These are phyloP conservation scores for Pyrenophora teres DNA, from an alignment of 2,329 filamentous ascomycete species.

Conservation along the genomic window DNA sequence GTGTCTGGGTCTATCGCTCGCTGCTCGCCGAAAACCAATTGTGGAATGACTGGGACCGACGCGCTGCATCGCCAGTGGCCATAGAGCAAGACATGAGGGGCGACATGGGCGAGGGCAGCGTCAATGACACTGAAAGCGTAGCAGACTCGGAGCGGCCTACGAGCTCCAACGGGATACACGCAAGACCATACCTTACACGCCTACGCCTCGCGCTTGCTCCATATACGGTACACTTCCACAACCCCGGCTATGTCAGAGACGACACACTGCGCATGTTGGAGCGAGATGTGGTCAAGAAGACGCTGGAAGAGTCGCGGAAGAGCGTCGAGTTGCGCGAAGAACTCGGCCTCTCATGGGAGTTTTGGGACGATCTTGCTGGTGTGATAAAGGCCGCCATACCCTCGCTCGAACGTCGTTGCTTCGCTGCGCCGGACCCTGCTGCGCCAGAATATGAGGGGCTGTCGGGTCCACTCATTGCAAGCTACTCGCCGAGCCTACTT, in stretches of 20 bases:
- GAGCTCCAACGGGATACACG: constrained; percentile 13
- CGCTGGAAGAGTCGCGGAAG: constrained; percentile 62
- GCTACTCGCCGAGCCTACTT: constrained; percentile 62
- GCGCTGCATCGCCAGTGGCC: neutral
- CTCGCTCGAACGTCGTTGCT: constrained; percentile 65
- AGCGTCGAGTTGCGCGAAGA: constrained; percentile 61
- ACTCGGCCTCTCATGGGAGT: constrained; percentile 60
- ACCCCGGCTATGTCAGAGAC: constrained; percentile 63
- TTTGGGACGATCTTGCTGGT: constrained; percentile 64
- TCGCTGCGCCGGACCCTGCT: constrained; percentile 63
- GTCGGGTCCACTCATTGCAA: constrained; percentile 65
- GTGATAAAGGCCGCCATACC: constrained; percentile 65
- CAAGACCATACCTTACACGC: constrained; percentile 49
- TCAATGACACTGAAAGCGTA: constrained; percentile 18
- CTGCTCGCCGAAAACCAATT: constrained; percentile 27
- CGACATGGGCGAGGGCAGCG: constrained; percentile 8
- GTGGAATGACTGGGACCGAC: constrained; percentile 29
- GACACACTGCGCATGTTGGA: constrained; percentile 63
- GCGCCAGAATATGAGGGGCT: constrained; percentile 62
- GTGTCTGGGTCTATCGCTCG: constrained; percentile 33
- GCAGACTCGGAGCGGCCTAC: constrained; percentile 21
- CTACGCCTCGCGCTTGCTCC: constrained; percentile 53
- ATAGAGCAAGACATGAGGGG: constrained; percentile 10
- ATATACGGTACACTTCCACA: constrained; percentile 64
- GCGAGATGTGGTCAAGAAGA: constrained; percentile 60